phyloP scores from a whole-genome alignment of 345 rosid genomes.

The Populus alba region DNA sequence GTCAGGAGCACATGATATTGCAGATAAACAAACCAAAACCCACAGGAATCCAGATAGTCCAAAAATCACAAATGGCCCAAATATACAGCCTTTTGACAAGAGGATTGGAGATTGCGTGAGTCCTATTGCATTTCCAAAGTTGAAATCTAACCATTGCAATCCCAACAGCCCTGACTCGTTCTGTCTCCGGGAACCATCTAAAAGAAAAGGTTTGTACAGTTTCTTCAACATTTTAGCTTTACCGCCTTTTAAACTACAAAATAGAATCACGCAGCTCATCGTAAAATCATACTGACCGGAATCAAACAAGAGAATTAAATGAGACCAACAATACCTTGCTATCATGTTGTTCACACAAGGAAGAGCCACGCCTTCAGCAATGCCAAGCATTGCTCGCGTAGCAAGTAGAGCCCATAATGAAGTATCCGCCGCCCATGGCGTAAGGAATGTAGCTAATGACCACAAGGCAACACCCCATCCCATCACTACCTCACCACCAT shows the following conservation, averaged over 20 bases:
- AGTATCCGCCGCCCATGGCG: slow-evolving; percentile 96
- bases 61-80: slow-evolving; percentile 90
- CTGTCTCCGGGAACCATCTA: slow-evolving; percentile 97
- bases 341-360: slow-evolving; percentile 99
- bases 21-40: slow-evolving; percentile 92
- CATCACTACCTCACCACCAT: slow-evolving; percentile 93
- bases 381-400: slow-evolving; percentile 71
- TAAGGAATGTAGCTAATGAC: slow-evolving; percentile 88
- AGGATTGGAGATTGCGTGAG: slow-evolving; percentile 84
- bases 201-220: slow-evolving; percentile 31
- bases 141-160: slow-evolving; percentile 97
- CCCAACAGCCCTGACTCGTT: slow-evolving; percentile 88
- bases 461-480: slow-evolving; percentile 90
- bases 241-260: slow-evolving; percentile 13
- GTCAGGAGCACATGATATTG: slow-evolving; percentile 70
- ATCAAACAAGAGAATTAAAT: slow-evolving; percentile 20
- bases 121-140: slow-evolving; percentile 84
- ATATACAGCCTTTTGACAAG: slow-evolving; percentile 81
- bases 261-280: slow-evolving; percentile 5
- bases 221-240: slow-evolving; percentile 32
- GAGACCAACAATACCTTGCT: slow-evolving; percentile 54
- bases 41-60: slow-evolving; percentile 91
- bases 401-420: slow-evolving; percentile 69
- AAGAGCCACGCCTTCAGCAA: slow-evolving; percentile 98
- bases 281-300: slow-evolving; percentile 1